Conservation (phyloP, 192 early-diverging fungal species). For the Coemansia biformis region DNA sequence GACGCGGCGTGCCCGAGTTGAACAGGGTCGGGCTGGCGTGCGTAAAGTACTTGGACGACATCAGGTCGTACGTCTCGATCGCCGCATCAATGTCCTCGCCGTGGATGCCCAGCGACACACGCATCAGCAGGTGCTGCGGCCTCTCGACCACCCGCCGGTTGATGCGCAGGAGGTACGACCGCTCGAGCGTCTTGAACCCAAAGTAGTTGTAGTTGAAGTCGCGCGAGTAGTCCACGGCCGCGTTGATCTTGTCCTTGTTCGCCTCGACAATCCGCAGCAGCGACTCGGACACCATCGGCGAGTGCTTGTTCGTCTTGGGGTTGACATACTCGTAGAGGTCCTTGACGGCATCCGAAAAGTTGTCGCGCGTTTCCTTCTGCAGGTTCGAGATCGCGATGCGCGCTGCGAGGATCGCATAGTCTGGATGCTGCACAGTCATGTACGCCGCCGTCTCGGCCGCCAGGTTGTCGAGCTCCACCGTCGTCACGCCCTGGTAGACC, state of each 20-base stretch:
- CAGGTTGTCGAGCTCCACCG: constrained; percentile 93
- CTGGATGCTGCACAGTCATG: constrained; percentile 86
- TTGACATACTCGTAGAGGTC: constrained; percentile 84
- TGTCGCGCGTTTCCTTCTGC: constrained; percentile 73
- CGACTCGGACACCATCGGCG: constrained; percentile 86
- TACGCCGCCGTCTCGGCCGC: constrained; percentile 91
- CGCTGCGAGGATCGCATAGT: constrained; percentile 93
- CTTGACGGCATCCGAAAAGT: constrained; percentile 78
- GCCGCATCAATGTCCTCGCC: constrained; percentile 85
- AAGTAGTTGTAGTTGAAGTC: constrained; percentile 99
- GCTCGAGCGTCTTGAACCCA: constrained; percentile 99
- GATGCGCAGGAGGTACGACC: constrained; percentile 88
- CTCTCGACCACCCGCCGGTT: constrained; percentile 84
- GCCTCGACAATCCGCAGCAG: constrained; percentile 63
- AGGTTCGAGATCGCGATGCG: constrained; percentile 95
- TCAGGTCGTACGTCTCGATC: constrained; percentile 90
- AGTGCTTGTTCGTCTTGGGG: constrained; percentile 79
- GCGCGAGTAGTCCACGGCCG: constrained; percentile 95
- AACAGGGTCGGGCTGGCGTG: constrained; percentile 97
- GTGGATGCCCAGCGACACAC: constrained; percentile 95
- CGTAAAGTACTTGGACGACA: constrained; percentile 93
- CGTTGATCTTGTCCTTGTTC: constrained; percentile 79
- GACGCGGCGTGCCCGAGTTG: constrained; percentile 94
- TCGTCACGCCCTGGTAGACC: constrained; percentile 96
- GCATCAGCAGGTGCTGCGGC: constrained; percentile 98